Conservation (phyloP, 192 early-diverging fungal species). For the Dissophora globulifera region DNA sequence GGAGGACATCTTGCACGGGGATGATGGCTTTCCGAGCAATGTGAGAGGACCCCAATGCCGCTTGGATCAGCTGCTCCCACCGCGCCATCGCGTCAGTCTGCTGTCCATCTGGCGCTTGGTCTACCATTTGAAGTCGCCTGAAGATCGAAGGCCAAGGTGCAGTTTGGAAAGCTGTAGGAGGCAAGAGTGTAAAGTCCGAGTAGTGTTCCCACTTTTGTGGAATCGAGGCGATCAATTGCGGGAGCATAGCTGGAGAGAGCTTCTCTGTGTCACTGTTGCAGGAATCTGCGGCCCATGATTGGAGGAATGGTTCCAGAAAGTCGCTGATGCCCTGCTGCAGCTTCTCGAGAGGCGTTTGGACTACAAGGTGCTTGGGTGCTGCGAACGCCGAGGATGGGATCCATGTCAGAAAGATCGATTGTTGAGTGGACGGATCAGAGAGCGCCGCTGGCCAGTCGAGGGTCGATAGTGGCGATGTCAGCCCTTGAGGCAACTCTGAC, state of each 20-base stretch:
- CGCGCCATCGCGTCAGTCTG: neutral
- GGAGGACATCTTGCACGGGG: constrained; percentile 50
- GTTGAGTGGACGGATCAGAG: constrained; percentile 14
- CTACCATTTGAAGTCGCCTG: constrained; percentile 5
- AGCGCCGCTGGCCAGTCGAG: constrained; percentile 14
- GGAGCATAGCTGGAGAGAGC: neutral
- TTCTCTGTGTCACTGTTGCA: neutral
- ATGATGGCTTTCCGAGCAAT: constrained; percentile 54
- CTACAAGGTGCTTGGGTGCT: constrained; percentile 35
- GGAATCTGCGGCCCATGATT: neutral
- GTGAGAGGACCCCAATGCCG: constrained; percentile 28
- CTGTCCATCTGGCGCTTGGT: constrained; percentile 5
- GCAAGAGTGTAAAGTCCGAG: constrained; percentile 50
- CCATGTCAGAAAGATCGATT: constrained; percentile 18
- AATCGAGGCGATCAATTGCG: constrained; percentile 33
- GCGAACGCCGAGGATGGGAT: constrained; percentile 17
- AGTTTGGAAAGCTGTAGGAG: constrained; percentile 31
- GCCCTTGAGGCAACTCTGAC: constrained; percentile 4
- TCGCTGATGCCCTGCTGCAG: constrained; percentile 7
- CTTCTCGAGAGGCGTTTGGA: constrained; percentile 38
- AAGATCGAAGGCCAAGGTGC: constrained; percentile 31
- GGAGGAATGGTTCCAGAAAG: constrained; percentile 25
- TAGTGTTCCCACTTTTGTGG: constrained; percentile 59
- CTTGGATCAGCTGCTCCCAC: constrained; percentile 30
- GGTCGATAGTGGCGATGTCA: neutral